Evolutionary conservation across 371 early-diverging fungal genomes (phyloP).

Genomic region (Syncephalastrum sp.): DNA sequence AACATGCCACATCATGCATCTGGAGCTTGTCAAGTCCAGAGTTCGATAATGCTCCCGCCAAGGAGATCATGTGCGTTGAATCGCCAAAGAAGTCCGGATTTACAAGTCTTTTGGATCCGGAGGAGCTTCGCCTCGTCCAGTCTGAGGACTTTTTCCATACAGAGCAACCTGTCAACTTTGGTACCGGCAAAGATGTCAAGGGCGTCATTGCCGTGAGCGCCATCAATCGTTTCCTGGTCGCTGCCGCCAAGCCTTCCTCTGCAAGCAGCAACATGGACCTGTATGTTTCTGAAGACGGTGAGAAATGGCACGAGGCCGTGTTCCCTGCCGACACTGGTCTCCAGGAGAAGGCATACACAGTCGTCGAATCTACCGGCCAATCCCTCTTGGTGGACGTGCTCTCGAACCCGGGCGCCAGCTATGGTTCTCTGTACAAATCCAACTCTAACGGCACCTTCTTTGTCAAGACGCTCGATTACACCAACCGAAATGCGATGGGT

Average conservation of each 20-base stretch:
- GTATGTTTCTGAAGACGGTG: constrained; percentile 59
- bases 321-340: constrained; percentile 54
- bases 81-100: constrained; percentile 37
- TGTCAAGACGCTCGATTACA: constrained; percentile 70
- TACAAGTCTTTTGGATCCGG: constrained; percentile 39
- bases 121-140: constrained; percentile 56
- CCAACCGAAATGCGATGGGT: constrained; percentile 74
- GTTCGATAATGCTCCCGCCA: constrained; percentile 53
- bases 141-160: constrained; percentile 64
- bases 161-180: constrained; percentile 48
- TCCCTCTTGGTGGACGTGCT: constrained; percentile 69
- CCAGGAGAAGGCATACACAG: constrained; percentile 66
- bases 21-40: constrained; percentile 62
- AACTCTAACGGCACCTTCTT: constrained; percentile 92
- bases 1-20: constrained; percentile 60
- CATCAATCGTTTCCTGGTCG: constrained; percentile 66
- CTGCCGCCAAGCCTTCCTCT: constrained; percentile 57
- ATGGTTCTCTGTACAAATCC: constrained; percentile 79
- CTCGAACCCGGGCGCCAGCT: constrained; percentile 31
- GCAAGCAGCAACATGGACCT: constrained; percentile 51
- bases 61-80: constrained; percentile 71
- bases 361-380: constrained; percentile 71
- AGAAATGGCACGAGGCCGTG: constrained; percentile 61
- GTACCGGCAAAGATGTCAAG: constrained; percentile 40
- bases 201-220: constrained; percentile 68